Conservation (phyloP, 495 filamentous ascomycete species). For the Neurospora terricola region DNA sequence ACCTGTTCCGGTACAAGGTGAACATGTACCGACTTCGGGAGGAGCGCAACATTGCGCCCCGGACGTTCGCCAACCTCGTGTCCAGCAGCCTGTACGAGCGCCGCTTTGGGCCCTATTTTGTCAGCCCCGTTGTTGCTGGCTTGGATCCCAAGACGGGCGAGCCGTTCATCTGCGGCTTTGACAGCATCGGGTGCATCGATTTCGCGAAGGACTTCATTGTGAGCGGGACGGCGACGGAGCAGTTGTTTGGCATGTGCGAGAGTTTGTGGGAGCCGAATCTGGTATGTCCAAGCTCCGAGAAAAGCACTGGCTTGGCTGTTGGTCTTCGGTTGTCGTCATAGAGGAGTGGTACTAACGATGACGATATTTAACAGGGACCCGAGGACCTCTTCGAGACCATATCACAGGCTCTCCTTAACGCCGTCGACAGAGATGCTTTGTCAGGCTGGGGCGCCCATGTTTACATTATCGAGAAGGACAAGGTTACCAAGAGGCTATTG, state of each 20-base stretch:
- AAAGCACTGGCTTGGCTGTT: not conserved
- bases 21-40: constrained; percentile 99
- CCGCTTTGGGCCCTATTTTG: constrained; percentile 92
- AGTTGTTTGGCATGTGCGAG: constrained; percentile 98
- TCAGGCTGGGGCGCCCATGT: constrained; percentile 98
- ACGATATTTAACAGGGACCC: constrained; percentile 45
- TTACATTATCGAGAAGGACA: constrained; percentile 99
- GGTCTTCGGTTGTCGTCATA: not conserved
- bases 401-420: constrained; percentile 91
- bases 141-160: constrained; percentile 83
- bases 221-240: constrained; percentile 87
- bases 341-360: not conserved
- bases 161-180: constrained; percentile 98
- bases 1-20: constrained; percentile 98
- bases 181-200: constrained; percentile 98
- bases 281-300: constrained; percentile 39
- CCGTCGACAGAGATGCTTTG: constrained; percentile 89
- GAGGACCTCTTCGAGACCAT: constrained; percentile 98
- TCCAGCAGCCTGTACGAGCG: constrained; percentile 83
- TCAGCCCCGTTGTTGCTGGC: constrained; percentile 87
- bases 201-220: constrained; percentile 99
- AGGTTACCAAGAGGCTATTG: constrained; percentile 94
- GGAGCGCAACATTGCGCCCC: constrained; percentile 87
- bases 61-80: constrained; percentile 94
- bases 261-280: constrained; percentile 95